These are phyloP conservation scores for Maudiozyma bulderi DNA, from an alignment of 805 yeast species.

Conservation along the genomic window DNA sequence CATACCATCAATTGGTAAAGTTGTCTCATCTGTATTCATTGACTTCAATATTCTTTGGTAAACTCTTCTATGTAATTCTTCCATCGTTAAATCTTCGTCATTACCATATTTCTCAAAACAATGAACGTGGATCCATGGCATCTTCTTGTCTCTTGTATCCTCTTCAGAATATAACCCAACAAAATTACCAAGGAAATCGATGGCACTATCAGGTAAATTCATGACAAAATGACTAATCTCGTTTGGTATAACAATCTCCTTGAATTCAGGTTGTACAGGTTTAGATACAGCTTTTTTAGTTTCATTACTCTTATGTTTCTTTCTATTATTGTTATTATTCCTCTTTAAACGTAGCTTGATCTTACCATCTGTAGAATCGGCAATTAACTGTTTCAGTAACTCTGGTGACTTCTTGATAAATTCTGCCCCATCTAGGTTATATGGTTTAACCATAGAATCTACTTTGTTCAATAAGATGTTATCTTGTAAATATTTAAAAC, in stretches of 20 bases:
- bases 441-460: conserved; percentile 45
- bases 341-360: conserved; percentile 28
- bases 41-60: conserved; percentile 42
- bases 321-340: conserved; percentile 17
- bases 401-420: conserved; percentile 57
- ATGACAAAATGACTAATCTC: conserved; percentile 64
- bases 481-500: conserved; percentile 56
- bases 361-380: conserved; percentile 29
- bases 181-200: conserved; percentile 69
- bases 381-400: conserved; percentile 39
- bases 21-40: conserved; percentile 36
- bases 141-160: conserved; percentile 36
- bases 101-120: conserved; percentile 87
- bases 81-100: conserved; percentile 59
- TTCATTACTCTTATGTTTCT: conserved; percentile 28
- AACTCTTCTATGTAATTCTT: conserved; percentile 59
- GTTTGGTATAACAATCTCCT: conserved; percentile 22
- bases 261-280: conserved; percentile 38
- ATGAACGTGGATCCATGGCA: conserved; percentile 79
- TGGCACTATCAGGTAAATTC: conserved; percentile 93
- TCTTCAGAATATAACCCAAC: conserved; percentile 55
- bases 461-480: conserved; percentile 63
- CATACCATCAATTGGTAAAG: conserved; percentile 39
- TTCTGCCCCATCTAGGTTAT: conserved; percentile 72
- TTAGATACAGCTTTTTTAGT: conserved; percentile 7